phyloP scores from a whole-genome alignment of 208 protist genomes.

The Naegleria lovaniensis region DNA sequence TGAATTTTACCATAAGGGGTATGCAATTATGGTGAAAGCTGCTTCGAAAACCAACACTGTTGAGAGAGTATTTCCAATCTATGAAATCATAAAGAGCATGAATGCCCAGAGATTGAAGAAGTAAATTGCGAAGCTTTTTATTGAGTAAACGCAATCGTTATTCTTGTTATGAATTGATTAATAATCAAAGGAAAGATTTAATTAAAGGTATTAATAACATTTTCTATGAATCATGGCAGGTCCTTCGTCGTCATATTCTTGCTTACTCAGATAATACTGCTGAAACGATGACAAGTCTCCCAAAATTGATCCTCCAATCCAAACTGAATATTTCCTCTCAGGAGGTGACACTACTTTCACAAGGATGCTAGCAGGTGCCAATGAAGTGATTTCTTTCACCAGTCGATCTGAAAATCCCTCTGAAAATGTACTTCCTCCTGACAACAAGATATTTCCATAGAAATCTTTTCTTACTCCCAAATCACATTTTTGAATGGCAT shows the following conservation, averaged over 20 bases:
- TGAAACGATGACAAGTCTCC: conserved; percentile 70
- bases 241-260: conserved; percentile 83
- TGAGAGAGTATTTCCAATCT: not conserved
- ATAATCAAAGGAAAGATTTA: no score
- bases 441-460: conserved; percentile 90
- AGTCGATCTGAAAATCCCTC: conserved; percentile 91
- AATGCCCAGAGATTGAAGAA: no score
- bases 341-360: conserved; percentile 89
- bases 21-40: not conserved
- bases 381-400: conserved; percentile 81
- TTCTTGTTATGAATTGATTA: no score
- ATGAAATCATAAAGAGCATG: not conserved
- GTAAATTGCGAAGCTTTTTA: no score
- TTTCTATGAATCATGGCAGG: conserved; percentile 59
- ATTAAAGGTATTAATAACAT: no score
- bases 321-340: conserved; percentile 91
- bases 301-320: conserved; percentile 93
- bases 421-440: conserved; percentile 91
- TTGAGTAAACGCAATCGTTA: no score
- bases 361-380: conserved; percentile 78
- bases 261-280: conserved; percentile 76
- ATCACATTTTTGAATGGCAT: conserved; percentile 75
- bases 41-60: not conserved
- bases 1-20: not conserved
- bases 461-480: conserved; percentile 78